These are phyloP conservation scores for Protea cynaroides DNA, from an alignment of 164 flowering plant genomes.

Conservation along the genomic window DNA sequence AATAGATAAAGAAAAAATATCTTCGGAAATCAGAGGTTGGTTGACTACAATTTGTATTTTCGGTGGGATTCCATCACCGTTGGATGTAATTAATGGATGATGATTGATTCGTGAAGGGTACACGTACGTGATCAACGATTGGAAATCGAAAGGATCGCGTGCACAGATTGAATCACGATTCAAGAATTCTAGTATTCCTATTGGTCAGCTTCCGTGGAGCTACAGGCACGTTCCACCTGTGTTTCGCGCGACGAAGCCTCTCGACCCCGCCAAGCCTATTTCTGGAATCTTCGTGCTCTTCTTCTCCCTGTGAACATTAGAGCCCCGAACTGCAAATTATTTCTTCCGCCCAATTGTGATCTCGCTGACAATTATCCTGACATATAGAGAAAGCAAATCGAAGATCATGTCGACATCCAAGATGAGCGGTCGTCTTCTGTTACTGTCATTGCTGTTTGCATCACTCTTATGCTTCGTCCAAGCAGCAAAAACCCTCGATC, in stretches of 20 bases:
- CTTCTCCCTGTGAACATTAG: neutral
- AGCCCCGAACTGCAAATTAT: neutral
- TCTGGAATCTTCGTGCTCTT: neutral
- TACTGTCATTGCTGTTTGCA: conserved; percentile 14
- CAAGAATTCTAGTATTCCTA: no score
- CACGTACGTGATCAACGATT: no score
- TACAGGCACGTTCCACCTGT: conserved; percentile 30
- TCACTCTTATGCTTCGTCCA: conserved; percentile 14
- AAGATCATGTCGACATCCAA: neutral
- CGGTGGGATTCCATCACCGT: no score
- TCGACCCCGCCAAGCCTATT: conserved; percentile 11
- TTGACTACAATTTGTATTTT: no score
- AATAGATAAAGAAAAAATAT: no score
- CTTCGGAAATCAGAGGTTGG: no score
- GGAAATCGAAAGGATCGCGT: no score
- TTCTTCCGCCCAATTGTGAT: neutral
- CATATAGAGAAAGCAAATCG: neutral
- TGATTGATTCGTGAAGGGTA: no score
- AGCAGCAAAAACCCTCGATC: conserved; percentile 47
- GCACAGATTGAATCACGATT: no score
- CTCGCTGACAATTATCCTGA: neutral
- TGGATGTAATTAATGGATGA: no score
- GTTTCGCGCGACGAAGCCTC: conserved; percentile 15
- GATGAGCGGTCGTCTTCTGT: conserved; percentile 18
- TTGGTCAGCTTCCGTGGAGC: conserved; percentile 44